phyloP scores from a whole-genome alignment of 495 filamentous ascomycete species.

The Tuber umbilicatum region DNA sequence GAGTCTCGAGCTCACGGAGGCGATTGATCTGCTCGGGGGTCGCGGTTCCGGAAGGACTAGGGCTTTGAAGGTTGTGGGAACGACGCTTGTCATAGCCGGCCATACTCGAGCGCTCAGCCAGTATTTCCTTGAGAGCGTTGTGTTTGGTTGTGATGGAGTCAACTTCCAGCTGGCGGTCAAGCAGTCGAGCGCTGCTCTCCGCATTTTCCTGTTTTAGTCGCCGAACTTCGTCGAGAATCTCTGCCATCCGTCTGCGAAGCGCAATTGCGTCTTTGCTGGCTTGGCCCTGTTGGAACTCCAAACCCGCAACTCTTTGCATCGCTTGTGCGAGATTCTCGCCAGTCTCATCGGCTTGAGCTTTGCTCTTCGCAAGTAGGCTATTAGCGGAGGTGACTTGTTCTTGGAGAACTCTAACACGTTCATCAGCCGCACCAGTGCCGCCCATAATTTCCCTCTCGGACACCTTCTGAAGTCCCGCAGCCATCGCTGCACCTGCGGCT shows the following conservation, averaged over 20 bases:
- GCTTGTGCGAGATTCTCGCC: conserved; percentile 83
- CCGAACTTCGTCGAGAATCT: conserved; percentile 71
- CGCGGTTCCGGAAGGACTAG: conserved; percentile 60
- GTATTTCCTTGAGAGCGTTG: conserved; percentile 81
- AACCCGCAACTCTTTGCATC: conserved; percentile 89
- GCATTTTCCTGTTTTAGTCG: conserved; percentile 65
- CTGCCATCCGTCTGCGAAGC: conserved; percentile 81
- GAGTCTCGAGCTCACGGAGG: conserved; percentile 82
- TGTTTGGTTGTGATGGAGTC: conserved; percentile 88
- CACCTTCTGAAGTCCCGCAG: conserved; percentile 73
- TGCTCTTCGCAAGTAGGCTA: conserved; percentile 73
- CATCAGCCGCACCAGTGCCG: conserved; percentile 55
- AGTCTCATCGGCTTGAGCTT: conserved; percentile 79
- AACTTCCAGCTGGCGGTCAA: conserved; percentile 76
- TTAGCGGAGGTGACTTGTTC: conserved; percentile 72
- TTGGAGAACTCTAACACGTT: conserved; percentile 71
- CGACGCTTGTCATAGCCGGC: conserved; percentile 44
- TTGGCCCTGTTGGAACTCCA: conserved; percentile 96
- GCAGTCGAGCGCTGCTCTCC: conserved; percentile 69
- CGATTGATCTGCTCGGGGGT: conserved; percentile 69
- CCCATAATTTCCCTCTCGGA: conserved; percentile 49
- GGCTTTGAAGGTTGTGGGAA: conserved; percentile 45
- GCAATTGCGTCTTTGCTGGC: conserved; percentile 83
- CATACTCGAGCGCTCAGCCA: conserved; percentile 69
- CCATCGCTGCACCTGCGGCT: conserved; percentile 73